Conservation (phyloP, 2,329 filamentous ascomycete genomes). For the Seiridium unicorne region DNA sequence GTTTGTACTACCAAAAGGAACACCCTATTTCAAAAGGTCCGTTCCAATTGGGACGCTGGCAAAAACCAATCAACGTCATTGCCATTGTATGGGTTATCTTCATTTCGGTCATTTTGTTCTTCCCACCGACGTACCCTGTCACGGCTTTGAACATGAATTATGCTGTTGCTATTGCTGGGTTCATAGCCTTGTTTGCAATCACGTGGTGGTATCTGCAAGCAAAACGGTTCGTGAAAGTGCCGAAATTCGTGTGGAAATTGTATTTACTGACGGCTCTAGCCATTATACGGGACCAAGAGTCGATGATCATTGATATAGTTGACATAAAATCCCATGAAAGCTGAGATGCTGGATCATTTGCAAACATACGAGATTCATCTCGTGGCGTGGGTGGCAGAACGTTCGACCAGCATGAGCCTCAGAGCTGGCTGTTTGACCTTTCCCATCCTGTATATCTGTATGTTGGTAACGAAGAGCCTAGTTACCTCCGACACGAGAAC, state of each 20-base stretch:
- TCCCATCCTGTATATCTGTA: too few relatives aligned
- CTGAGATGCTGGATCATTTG: too few relatives aligned
- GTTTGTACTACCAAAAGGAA: slow-evolving; percentile 49
- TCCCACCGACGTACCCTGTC: slow-evolving; percentile 44
- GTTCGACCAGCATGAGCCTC: too few relatives aligned
- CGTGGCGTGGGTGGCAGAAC: too few relatives aligned
- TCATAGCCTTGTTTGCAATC: slow-evolving; percentile 47
- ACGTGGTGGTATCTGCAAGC: slow-evolving; percentile 38
- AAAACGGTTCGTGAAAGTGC: not conserved
- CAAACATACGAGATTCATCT: too few relatives aligned
- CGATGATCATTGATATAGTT: not conserved
- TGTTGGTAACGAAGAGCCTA: too few relatives aligned
- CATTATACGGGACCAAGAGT: not conserved
- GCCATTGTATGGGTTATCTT: slow-evolving; percentile 61
- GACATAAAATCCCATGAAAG: too few relatives aligned
- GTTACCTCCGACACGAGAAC: too few relatives aligned
- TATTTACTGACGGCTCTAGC: not conserved
- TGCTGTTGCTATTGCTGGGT: slow-evolving; percentile 13
- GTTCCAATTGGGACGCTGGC: slow-evolving; percentile 55
- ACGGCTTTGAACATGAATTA: slow-evolving; percentile 48
- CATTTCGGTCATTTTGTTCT: slow-evolving; percentile 37
- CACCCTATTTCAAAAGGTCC: slow-evolving; percentile 56
- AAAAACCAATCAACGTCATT: slow-evolving; percentile 51
- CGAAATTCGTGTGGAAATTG: not conserved
- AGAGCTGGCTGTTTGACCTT: too few relatives aligned